These are phyloP conservation scores for Hymenoscyphus occultus DNA, from an alignment of 2,329 filamentous ascomycete species.

Conservation along the genomic window DNA sequence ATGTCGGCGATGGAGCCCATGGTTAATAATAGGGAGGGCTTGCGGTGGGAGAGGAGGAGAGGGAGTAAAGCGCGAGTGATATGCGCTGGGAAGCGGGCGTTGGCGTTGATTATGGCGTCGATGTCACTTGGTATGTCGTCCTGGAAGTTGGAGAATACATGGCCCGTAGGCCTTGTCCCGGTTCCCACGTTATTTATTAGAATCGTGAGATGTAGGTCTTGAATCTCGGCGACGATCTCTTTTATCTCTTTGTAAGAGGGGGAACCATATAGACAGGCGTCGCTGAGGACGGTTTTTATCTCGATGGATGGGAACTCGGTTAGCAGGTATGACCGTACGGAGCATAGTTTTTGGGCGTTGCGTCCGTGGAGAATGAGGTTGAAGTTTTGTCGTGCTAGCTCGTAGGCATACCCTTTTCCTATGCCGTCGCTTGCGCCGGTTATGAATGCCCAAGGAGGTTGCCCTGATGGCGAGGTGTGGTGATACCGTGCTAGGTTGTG, in stretches of 20 bases:
- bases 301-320: slow-evolving; percentile 6
- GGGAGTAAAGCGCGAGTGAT: slow-evolving; percentile 48
- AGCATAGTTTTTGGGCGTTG: slow-evolving; percentile 41
- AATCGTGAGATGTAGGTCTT: slow-evolving; percentile 43
- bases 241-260: neutral
- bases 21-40: slow-evolving; percentile 49
- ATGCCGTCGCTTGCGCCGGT: slow-evolving; percentile 96
- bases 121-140: slow-evolving; percentile 39
- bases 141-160: slow-evolving; percentile 39
- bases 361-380: slow-evolving; percentile 92
- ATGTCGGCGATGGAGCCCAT: slow-evolving; percentile 46
- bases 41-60: slow-evolving; percentile 38
- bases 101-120: slow-evolving; percentile 45
- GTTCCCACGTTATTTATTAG: slow-evolving; percentile 55
- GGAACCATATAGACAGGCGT: slow-evolving; percentile 5
- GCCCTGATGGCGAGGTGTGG: neutral
- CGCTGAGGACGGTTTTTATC: slow-evolving; percentile 4
- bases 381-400: slow-evolving; percentile 85
- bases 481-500: slow-evolving; percentile 13
- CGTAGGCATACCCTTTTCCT: slow-evolving; percentile 87
- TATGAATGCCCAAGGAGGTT: slow-evolving; percentile 70
- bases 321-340: neutral
- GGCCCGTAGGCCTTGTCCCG: slow-evolving; percentile 34
- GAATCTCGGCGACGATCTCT: neutral
- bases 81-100: slow-evolving; percentile 49